Base-by-base conservation (phyloP, 495 filamentous ascomycete species). In the Podospora pseudocomata region DNA sequence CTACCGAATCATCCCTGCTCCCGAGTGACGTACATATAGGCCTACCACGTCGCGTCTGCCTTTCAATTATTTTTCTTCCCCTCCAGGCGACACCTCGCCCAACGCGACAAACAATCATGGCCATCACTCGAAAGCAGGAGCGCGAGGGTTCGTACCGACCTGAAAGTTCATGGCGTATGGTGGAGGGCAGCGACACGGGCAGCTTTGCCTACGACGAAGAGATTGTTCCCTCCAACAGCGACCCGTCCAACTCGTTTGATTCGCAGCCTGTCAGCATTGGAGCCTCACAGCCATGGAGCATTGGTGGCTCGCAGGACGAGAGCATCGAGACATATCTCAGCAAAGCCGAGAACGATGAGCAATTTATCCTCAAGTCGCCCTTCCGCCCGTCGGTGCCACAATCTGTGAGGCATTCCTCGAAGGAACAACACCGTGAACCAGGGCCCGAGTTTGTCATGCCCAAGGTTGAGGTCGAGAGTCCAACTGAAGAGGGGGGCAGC, bases 131-230 rank as follows among this genome's bases (percentile, higher is more conserved):
- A 32, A 60, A 66, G 30, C 55, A 61, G 67, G 72, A 68, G 54
- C 72, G 19, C 18, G 72, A 67, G 23, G 71, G 72, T 53, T 53
- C 79, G 26, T 74, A 76, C 39, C 39, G 39, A 18, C 76, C 81
- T 23, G 79, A 80, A 67, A 76, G 78, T 66, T 83, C 82, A 4
- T 84, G 82, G 82, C 82, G 82, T 68, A 76, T 84, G 76, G 81
- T 84, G 20, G 81, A 84, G 63, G 79, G 76, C 60, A 78, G 80
- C 64, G 81, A 82, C 61, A 83, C 39, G 2, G 39, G 39, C 39
- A 49, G 39, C 39, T 49, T 49, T 49, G 39, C 39, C 39, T 80
- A 81, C 32, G 80, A 78, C 11, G 73, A 77, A 5, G 76, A 81
- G 30, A 68, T 78, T n/a, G 60, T 76, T 68, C 55, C 76, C 23